Conservation (phyloP, 441 rosid species). For the Eruca vesicaria region DNA sequence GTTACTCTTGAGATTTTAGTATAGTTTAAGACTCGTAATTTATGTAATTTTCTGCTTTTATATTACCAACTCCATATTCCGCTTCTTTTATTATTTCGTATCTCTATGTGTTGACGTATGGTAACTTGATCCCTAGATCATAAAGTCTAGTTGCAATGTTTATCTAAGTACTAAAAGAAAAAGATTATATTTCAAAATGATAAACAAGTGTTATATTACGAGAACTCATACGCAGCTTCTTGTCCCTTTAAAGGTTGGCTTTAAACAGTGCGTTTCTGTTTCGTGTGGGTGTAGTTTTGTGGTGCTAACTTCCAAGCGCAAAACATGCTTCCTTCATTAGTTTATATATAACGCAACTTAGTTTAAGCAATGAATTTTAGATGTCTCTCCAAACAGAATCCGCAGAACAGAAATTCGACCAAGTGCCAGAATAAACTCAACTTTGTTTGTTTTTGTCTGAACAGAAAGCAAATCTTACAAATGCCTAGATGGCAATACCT, state of each 20-base stretch:
- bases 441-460: slow-evolving; percentile 6
- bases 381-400: slow-evolving; percentile 11
- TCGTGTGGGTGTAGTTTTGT: not conserved
- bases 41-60: not conserved
- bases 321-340: not conserved
- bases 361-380: slow-evolving; percentile 4
- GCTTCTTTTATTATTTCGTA: not conserved
- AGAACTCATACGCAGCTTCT: not conserved
- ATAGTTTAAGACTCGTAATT: not conserved
- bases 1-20: not conserved
- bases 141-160: not conserved
- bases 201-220: not conserved
- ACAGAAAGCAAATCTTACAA: not conserved
- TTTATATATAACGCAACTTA: not conserved
- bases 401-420: slow-evolving; percentile 12
- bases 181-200: not conserved
- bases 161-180: not conserved
- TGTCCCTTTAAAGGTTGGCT: not conserved
- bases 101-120: not conserved
- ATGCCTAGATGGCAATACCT: slow-evolving; percentile 79
- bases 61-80: not conserved
- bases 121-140: not conserved
- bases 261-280: not conserved
- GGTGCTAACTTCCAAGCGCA: not conserved
- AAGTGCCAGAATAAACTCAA: slow-evolving; percentile 6